Evolutionary conservation across 441 rosid genomes (phyloP), one percentile per base, ranked within the genome.

Genomic region (Eugenia klotzschiana): DNA sequence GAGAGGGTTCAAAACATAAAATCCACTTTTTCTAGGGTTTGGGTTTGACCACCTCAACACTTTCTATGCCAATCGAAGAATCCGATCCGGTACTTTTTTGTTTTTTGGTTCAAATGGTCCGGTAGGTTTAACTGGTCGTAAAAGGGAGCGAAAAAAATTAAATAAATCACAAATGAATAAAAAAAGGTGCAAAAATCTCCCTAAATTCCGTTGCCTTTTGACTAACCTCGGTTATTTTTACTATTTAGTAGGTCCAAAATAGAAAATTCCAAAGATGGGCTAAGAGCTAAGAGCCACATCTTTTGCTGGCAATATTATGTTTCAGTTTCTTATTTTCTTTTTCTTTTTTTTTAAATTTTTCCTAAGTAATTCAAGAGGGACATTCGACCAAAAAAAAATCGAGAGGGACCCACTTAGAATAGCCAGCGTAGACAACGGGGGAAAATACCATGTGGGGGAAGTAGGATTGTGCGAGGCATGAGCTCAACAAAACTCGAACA

Each of bases 391-490:
- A 46, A 46, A 46, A 46, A 11, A 46, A 46, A n/a, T 64, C n/a
- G 9, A 64, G 80, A 8, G 60, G 84, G 84, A 52, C 84, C 84
- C 64, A 50, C 80, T 10, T 69, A 18, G 51, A 73, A 7, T 37
- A 16, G 51, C 43, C 84, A 6, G 53, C 64, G 81, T 69, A 73
- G 84, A 83, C 84, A 73, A n/a, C 56, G 84, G 81, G 50, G 7
- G 5, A 13, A 83, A 14, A 79, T 33, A 74, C 80, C 89, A 86
- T 58, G 87, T 88, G 91, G 84, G 84, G 80, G 55, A 69, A 56
- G 64, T 16, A 69, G 82, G 82, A 85, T 51, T 51, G 3, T 81
- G 88, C 79, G 82, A 88, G 87, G 79, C 86, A 83, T 41, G 12
- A 84, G 29, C 43, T 69, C 49, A 20, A 25, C 49, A 69, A 33